Conservation (phyloP, 139 green algal genomes). For the Chlorokybus atmophyticus region DNA sequence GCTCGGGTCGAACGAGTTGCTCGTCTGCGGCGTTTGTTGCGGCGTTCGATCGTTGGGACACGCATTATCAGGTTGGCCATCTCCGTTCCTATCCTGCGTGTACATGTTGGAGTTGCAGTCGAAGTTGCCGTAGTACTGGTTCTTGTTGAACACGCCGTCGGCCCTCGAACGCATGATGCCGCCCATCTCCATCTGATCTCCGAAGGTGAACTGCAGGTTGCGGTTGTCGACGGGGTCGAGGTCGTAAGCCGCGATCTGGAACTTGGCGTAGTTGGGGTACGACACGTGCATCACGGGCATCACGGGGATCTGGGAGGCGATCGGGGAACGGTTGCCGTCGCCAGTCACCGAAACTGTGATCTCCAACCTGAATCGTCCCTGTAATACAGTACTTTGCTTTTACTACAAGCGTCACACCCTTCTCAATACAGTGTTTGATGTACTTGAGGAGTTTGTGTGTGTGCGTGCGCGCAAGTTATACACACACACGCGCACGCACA, state of each 20-base stretch:
- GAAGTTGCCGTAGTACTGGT: constrained; percentile 1
- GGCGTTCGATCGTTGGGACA: constrained; percentile 14
- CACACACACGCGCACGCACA: too few species aligned
- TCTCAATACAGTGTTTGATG: too few species aligned
- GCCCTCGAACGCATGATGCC: constrained; percentile 13
- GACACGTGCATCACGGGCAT: constrained; percentile 1
- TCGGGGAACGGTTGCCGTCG: constrained; percentile 4
- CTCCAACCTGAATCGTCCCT: constrained; percentile 18
- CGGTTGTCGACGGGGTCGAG: constrained; percentile 1
- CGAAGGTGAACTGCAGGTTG: constrained; percentile 12
- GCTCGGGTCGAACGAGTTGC: constrained; percentile 1
- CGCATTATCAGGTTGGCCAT: background rate
- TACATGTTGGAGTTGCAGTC: background rate
- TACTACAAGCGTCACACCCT: too few species aligned
- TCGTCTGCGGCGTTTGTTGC: background rate
- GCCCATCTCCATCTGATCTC: constrained; percentile 9
- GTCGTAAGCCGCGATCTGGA: constrained; percentile 23
- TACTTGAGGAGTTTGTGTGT: too few species aligned
- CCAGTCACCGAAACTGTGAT: constrained; percentile 5
- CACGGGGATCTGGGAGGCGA: constrained; percentile 1
- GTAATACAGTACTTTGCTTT: too few species aligned
- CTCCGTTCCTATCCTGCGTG: background rate
- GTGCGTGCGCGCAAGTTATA: too few species aligned
- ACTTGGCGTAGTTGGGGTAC: constrained; percentile 3
- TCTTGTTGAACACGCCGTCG: constrained; percentile 3